Evolutionary conservation across 2,329 filamentous ascomycete genomes (phyloP), one percentile per base, ranked within the genome.

Genomic region (Drechslerella coelobrocha): DNA sequence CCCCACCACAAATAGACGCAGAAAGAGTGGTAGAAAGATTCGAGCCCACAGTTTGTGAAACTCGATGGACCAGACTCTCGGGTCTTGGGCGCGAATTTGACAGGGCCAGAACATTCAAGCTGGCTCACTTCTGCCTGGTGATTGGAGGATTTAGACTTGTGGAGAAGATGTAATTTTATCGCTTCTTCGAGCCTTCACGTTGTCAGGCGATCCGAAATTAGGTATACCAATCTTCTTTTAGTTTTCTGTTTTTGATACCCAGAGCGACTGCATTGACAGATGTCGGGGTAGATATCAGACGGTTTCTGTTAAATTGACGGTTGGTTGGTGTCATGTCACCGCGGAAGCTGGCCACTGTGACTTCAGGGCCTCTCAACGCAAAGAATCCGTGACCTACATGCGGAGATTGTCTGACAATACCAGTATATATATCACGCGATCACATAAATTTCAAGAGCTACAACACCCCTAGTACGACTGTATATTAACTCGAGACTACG

Each of bases 21-120:
- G 47, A 17, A 19, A 34, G 4, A 2, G 17, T 21, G 12, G 37
- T 19, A 24, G 48, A 17, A 41, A 27, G 47, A 51, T 19, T 55
- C 55, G 39, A 56, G 63, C 50, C 63, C 56, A 39, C 60, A 63
- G 39, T 8, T 54, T 37, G 23, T 68, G 62, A 68, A 68, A 68
- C 62, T 26, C 14, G 43, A 43, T 51, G 37, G 31, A 43, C 14
- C 47, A 34, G 24, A 21, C 24, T 47, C 12, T 4, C 12, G 12
- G 34, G 34, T 4, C 17, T 14, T 14, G 17, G 34, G 34, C 34
- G 34, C 34, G 34, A 39, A 39, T 14, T 39, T 14, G 34, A 39
- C 17, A 39, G 29, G n/a, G n/a, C n/a, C n/a, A n/a, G 61, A 57
- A 65, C 61, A 54, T 48, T 12, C 23, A 54, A 54, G 31, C 21